Conservation (phyloP, 2,329 filamentous ascomycete genomes). For the Fonsecaea monophora region DNA sequence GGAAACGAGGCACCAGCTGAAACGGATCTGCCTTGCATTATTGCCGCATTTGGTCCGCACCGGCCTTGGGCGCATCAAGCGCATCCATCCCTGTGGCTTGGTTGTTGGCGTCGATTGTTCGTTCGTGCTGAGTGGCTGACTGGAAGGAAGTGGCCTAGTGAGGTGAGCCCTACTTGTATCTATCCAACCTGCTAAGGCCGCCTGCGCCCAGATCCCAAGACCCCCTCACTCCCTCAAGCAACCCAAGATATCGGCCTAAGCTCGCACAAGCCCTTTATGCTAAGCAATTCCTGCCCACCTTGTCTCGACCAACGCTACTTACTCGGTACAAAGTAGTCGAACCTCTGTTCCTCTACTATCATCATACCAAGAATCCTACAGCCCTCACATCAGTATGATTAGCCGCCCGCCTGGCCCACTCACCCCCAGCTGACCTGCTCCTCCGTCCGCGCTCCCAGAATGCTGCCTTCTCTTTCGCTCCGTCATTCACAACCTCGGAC, state of each 20-base stretch:
- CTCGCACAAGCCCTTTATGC: slow-evolving; percentile 5
- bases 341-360: too few species aligned
- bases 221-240: background rate
- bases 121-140: background rate
- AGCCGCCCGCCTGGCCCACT: too few species aligned
- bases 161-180: too few species aligned
- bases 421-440: too few species aligned
- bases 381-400: too few species aligned
- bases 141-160: background rate
- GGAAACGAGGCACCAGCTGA: slow-evolving; percentile 4
- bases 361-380: too few species aligned
- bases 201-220: background rate
- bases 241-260: background rate
- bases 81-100: background rate
- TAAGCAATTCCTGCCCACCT: background rate
- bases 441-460: too few species aligned
- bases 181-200: background rate
- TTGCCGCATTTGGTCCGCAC: background rate
- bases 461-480: too few species aligned
- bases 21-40: slow-evolving; percentile 8
- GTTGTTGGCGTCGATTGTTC: background rate
- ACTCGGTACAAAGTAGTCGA: too few species aligned
- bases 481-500: too few species aligned
- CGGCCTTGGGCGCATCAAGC: background rate
- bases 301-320: too few species aligned